Conservation (phyloP, 257 asterid genomes). For the Scutellaria baicalensis region DNA sequence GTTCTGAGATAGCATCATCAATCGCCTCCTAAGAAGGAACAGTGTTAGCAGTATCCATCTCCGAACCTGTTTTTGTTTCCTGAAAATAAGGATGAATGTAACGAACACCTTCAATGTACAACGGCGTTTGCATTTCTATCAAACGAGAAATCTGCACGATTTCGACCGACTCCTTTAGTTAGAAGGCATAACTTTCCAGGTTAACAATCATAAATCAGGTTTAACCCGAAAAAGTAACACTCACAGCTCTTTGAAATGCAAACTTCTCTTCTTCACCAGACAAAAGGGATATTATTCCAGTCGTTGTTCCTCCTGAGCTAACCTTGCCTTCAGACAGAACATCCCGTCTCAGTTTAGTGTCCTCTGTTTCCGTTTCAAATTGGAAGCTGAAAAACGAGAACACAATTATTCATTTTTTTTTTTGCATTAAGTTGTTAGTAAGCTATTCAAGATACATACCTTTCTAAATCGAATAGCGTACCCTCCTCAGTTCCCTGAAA, state of each 20-base stretch:
- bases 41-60: conserved; percentile 14
- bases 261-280: conserved; percentile 94
- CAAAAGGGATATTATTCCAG: conserved; percentile 65
- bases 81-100: conserved; percentile 72
- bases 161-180: not conserved
- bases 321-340: conserved; percentile 75
- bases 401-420: not conserved
- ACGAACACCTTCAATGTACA: conserved; percentile 64
- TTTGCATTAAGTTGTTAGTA: not conserved
- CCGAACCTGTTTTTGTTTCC: conserved; percentile 16
- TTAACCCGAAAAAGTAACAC: conserved; percentile 7
- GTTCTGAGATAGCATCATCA: not conserved
- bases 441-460: conserved; percentile 34
- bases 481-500: conserved; percentile 99
- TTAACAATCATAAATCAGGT: not conserved
- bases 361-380: conserved; percentile 90
- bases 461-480: conserved; percentile 80
- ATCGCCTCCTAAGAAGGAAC: conserved; percentile 9
- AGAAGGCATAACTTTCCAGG: not conserved
- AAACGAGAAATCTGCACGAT: conserved; percentile 72
- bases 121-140: conserved; percentile 84
- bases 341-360: conserved; percentile 71
- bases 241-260: conserved; percentile 95
- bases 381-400: conserved; percentile 62
- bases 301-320: conserved; percentile 63